Evolutionary conservation across 345 rosid species (phyloP).

Genomic region (Acer saccharum): DNA sequence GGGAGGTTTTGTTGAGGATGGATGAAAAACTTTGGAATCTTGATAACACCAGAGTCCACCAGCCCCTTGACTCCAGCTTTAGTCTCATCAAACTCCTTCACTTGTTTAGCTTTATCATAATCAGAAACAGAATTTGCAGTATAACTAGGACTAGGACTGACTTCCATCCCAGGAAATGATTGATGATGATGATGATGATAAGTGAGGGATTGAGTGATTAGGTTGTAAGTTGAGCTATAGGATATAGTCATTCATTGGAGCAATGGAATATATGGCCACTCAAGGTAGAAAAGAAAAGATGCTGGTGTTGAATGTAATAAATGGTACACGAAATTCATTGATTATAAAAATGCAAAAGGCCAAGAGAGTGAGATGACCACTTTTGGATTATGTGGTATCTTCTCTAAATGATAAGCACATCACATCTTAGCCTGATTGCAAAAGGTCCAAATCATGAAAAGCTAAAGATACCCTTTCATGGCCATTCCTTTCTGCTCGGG

Average conservation of each 20-base stretch:
- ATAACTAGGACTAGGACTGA: neutral
- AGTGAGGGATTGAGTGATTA: too few relatives aligned
- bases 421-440: too few relatives aligned
- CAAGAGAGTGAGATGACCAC: too few relatives aligned
- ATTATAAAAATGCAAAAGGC: too few relatives aligned
- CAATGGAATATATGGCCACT: neutral
- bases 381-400: too few relatives aligned
- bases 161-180: slow-evolving; percentile 21
- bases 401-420: too few relatives aligned
- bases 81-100: slow-evolving; percentile 27
- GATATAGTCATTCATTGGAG: slow-evolving; percentile 11
- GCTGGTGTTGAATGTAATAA: too few relatives aligned
- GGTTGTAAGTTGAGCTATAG: neutral
- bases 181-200: neutral
- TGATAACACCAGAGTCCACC: slow-evolving; percentile 41
- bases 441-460: too few relatives aligned
- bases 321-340: too few relatives aligned
- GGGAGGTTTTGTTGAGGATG: slow-evolving; percentile 26
- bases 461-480: too few relatives aligned
- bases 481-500: too few relatives aligned
- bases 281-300: too few relatives aligned
- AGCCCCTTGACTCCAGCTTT: slow-evolving; percentile 45
- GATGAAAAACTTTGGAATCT: slow-evolving; percentile 44
- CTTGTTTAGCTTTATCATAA: slow-evolving; percentile 37
- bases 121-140: neutral